Percentiles rank a stretch among this genome's conserved stretches.
phyloP scores from a whole-genome alignment of 768 basidiomycete species.

The Mycena latifolia region DNA sequence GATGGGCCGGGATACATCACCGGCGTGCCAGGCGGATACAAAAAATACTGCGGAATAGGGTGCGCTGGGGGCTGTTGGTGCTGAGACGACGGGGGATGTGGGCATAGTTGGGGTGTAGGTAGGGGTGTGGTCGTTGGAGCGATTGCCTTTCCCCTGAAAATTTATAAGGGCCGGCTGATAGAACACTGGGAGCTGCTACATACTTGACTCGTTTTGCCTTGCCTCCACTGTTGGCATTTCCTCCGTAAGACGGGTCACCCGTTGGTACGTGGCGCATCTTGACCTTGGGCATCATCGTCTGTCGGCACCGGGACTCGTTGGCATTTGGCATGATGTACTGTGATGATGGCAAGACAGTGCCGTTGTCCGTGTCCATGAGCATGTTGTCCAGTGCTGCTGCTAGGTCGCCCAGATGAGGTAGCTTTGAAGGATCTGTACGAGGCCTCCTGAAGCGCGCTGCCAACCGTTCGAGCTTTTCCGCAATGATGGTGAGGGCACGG shows the following conservation, averaged over 20 bases:
- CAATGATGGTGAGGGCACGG: neutral
- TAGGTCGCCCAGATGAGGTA: neutral
- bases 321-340: neutral
- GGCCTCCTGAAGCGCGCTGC: neutral
- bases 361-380: constrained; percentile 7
- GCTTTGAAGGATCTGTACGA: neutral
- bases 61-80: no score
- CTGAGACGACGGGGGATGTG: no score
- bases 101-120: no score
- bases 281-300: neutral
- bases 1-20: no score
- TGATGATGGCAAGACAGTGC: constrained; percentile 7
- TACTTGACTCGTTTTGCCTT: neutral
- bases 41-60: no score
- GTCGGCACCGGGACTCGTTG: no score
- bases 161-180: no score
- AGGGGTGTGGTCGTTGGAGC: no score
- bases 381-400: constrained; percentile 1
- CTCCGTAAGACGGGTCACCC: neutral
- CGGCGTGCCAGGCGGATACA: no score
- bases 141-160: no score
- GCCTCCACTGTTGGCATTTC: neutral
- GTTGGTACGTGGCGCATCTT: neutral
- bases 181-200: no score
- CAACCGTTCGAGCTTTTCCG: constrained; percentile 12